Conservation (phyloP, 345 rosid species). For the Hibiscus syriacus region DNA sequence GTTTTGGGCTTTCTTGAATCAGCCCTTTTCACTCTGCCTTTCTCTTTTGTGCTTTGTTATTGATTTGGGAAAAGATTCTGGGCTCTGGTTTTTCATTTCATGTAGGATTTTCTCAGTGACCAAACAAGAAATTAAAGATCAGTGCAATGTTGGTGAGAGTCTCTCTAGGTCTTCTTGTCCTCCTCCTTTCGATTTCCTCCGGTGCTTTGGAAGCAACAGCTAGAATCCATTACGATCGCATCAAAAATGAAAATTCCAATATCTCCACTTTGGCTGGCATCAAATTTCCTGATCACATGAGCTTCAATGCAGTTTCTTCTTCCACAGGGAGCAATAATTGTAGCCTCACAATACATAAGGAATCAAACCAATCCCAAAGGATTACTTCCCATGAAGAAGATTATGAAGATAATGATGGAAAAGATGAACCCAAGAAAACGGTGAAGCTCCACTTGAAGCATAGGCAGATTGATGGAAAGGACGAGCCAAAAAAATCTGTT, state of each 20-base stretch:
- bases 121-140: constrained; percentile 13
- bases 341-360: no score
- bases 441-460: constrained; percentile 65
- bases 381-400: no score
- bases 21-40: background rate
- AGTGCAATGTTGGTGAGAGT: constrained; percentile 45
- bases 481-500: constrained; percentile 35
- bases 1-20: background rate
- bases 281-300: constrained; percentile 52
- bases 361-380: background rate
- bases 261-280: constrained; percentile 52
- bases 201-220: constrained; percentile 30
- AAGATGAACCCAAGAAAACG: constrained; percentile 22
- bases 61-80: background rate
- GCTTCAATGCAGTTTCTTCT: constrained; percentile 68
- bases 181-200: constrained; percentile 28
- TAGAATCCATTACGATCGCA: constrained; percentile 23
- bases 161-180: constrained; percentile 21
- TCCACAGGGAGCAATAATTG: constrained; percentile 47
- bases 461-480: constrained; percentile 23
- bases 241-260: constrained; percentile 19
- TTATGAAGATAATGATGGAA: background rate
- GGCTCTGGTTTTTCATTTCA: background rate
- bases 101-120: constrained; percentile 17
- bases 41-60: background rate